Conservation (phyloP, 2,329 filamentous ascomycete genomes). For the Calonectria pseudoturangicola region DNA sequence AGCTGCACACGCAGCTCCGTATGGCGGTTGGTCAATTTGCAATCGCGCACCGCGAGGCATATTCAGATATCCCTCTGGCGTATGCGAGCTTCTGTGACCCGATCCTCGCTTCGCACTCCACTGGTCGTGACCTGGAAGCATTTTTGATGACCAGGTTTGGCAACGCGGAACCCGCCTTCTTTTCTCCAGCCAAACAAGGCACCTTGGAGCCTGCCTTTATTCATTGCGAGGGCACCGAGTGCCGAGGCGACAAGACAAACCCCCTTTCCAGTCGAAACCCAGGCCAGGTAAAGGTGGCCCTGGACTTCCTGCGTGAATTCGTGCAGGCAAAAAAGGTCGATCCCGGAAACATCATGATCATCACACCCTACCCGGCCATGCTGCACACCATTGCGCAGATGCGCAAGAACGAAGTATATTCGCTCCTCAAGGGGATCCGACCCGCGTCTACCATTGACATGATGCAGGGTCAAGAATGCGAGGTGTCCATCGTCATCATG, state of each 20-base stretch:
- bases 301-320: constrained; percentile 42
- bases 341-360: constrained; percentile 34
- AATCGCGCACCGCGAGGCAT: constrained; percentile 37
- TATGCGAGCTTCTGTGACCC: constrained; percentile 61
- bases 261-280: constrained; percentile 33
- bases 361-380: constrained; percentile 47
- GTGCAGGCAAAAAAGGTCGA: constrained; percentile 30
- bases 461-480: constrained; percentile 52
- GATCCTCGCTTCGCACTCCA: constrained; percentile 71
- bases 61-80: constrained; percentile 35
- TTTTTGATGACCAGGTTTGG: constrained; percentile 6
- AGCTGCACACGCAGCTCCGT: constrained; percentile 43
- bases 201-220: constrained; percentile 45
- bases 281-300: constrained; percentile 44
- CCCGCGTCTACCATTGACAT: constrained; percentile 42
- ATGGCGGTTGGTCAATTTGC: constrained; percentile 49
- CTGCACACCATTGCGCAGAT: constrained; percentile 37
- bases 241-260: constrained; percentile 10
- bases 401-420: constrained; percentile 28
- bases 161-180: constrained; percentile 9
- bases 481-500: constrained; percentile 47
- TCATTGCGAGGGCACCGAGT: constrained; percentile 38
- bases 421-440: constrained; percentile 35
- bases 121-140: constrained; percentile 64
- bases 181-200: constrained; percentile 15